Evolutionary conservation across 2,329 filamentous ascomycete genomes (phyloP).

Genomic region (Biscogniauxia sp.): DNA sequence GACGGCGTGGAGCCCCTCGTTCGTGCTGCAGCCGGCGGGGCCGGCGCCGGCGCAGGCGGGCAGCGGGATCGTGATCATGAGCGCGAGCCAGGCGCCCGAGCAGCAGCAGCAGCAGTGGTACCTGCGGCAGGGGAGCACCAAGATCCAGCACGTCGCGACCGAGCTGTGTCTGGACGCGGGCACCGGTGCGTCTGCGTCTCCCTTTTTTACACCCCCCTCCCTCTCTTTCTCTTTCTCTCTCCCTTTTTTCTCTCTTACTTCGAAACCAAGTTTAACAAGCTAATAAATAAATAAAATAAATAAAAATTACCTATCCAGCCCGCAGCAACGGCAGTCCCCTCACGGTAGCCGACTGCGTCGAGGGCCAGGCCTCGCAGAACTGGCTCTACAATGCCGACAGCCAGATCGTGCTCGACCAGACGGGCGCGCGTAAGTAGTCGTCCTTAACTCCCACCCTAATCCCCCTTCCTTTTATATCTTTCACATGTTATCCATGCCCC

Average conservation of each 20-base stretch:
- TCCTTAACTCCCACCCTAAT: conserved; percentile 12
- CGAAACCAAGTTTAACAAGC: too few species aligned
- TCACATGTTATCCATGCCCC: conserved; percentile 1
- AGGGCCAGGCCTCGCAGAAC: conserved; percentile 27
- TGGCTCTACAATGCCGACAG: conserved; percentile 34
- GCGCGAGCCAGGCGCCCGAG: background rate
- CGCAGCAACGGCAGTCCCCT: conserved; percentile 24
- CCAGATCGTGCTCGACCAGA: conserved; percentile 32
- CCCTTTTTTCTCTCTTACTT: too few species aligned
- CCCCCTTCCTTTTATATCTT: background rate
- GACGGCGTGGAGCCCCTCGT: background rate
- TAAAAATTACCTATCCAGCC: background rate
- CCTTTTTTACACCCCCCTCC: background rate
- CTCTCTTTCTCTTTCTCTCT: too few species aligned
- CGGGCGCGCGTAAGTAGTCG: conserved; percentile 26
- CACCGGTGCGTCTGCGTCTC: background rate
- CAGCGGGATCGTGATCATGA: background rate
- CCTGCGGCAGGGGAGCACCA: background rate
- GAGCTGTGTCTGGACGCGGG: background rate
- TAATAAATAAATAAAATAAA: too few species aligned
- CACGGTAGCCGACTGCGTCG: conserved; percentile 30
- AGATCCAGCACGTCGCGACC: background rate
- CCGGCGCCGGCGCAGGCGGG: too few species aligned
- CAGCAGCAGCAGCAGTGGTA: background rate
- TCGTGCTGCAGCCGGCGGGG: background rate